Percentiles rank a stretch among this genome's conserved stretches.
Evolutionary conservation across 2,329 filamentous ascomycete genomes (phyloP).

Genomic region (Leptographium galeiforme): DNA sequence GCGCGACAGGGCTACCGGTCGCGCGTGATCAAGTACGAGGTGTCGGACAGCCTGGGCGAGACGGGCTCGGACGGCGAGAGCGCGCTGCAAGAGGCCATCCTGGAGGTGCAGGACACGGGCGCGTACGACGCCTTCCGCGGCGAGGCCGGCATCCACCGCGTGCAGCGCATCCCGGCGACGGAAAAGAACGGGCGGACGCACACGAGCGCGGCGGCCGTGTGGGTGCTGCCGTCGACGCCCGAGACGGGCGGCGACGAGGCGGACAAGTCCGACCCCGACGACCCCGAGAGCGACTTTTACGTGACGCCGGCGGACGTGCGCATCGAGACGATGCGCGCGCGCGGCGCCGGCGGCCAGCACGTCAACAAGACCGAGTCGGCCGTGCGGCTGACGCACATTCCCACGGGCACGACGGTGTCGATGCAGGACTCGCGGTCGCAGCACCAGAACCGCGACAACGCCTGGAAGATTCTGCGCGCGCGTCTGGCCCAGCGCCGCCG

Average conservation of each 20-base stretch:
- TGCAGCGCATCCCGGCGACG: conserved; percentile 84
- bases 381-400: conserved; percentile 79
- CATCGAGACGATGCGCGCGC: conserved; percentile 78
- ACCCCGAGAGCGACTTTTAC: conserved; percentile 86
- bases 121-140: conserved; percentile 72
- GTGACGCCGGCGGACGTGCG: conserved; percentile 72
- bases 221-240: conserved; percentile 79
- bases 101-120: conserved; percentile 65
- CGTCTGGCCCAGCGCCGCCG: conserved; percentile 67
- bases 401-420: conserved; percentile 72
- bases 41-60: conserved; percentile 49
- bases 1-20: conserved; percentile 50
- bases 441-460: conserved; percentile 72
- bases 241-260: conserved; percentile 32
- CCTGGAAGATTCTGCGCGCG: conserved; percentile 74
- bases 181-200: conserved; percentile 86
- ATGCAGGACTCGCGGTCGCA: conserved; percentile 93
- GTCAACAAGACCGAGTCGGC: conserved; percentile 98
- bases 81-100: conserved; percentile 71
- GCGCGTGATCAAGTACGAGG: conserved; percentile 67
- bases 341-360: conserved; percentile 90
- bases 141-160: conserved; percentile 88
- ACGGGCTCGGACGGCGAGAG: conserved; percentile 44
- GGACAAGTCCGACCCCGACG: conserved; percentile 44
- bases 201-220: conserved; percentile 81